Evolutionary conservation across 805 yeast genomes (phyloP).

Genomic region (Helenozyma baotianmanensis): DNA sequence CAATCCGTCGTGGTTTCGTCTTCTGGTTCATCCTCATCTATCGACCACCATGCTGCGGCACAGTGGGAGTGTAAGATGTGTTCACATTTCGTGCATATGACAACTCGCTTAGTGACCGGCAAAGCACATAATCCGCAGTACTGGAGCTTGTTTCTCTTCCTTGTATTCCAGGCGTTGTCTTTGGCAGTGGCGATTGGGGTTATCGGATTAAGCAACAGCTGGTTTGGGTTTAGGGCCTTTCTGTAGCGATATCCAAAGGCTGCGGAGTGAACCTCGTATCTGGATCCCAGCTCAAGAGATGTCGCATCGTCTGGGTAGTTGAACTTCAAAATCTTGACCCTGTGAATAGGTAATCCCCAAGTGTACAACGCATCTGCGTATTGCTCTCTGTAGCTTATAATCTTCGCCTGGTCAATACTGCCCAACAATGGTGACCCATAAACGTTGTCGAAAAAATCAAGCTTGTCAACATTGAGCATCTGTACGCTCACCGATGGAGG

Average conservation of each 20-base stretch:
- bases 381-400: slow-evolving; percentile 49
- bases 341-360: slow-evolving; percentile 81
- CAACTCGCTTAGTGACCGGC: slow-evolving; percentile 54
- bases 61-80: slow-evolving; percentile 78
- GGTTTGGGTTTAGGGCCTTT: slow-evolving; percentile 14
- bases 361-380: slow-evolving; percentile 72
- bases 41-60: slow-evolving; percentile 54
- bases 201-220: slow-evolving; percentile 20
- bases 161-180: slow-evolving; percentile 30
- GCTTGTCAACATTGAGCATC: slow-evolving; percentile 40
- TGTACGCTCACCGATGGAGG: slow-evolving; percentile 39
- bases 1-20: slow-evolving; percentile 7
- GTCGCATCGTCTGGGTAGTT: slow-evolving; percentile 38
- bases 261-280: slow-evolving; percentile 32
- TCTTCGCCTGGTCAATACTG: slow-evolving; percentile 30
- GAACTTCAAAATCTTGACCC: slow-evolving; percentile 74
- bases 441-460: slow-evolving; percentile 43
- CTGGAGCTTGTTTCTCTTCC: slow-evolving; percentile 21
- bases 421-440: slow-evolving; percentile 39
- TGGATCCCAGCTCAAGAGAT: slow-evolving; percentile 9
- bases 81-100: slow-evolving; percentile 68
- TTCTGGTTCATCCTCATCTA: background rate
- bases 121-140: slow-evolving; percentile 67
- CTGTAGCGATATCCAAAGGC: slow-evolving; percentile 26
- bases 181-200: slow-evolving; percentile 21